These are phyloP conservation scores for Perilla frutescens DNA, from an alignment of 257 asterid genomes.

Conservation along the genomic window DNA sequence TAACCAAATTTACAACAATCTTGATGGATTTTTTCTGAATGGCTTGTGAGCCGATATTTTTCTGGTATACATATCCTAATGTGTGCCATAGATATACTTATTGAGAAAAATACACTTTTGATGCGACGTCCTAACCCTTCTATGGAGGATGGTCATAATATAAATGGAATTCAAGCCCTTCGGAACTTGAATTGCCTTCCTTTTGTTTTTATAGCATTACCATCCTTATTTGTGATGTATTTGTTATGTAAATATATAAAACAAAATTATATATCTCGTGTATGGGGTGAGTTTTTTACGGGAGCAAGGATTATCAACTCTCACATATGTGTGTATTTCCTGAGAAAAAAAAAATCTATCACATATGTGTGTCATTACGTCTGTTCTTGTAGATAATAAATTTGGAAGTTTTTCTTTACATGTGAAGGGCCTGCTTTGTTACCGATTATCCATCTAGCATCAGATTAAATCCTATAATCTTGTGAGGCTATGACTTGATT, in stretches of 20 bases:
- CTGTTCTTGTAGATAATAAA: neutral
- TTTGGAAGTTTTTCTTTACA: neutral
- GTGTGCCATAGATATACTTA: too few relatives aligned
- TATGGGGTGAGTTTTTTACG: constrained; percentile 81
- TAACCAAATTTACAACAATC: too few relatives aligned
- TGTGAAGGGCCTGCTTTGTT: neutral
- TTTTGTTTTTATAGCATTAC: too few relatives aligned
- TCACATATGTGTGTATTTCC: neutral
- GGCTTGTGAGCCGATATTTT: too few relatives aligned
- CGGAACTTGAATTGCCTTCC: too few relatives aligned
- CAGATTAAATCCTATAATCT: constrained; percentile 10
- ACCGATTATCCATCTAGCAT: neutral
- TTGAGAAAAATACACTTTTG: too few relatives aligned
- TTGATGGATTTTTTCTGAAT: too few relatives aligned
- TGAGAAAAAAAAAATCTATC: too few relatives aligned
- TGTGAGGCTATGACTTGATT: neutral
- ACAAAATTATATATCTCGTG: constrained; percentile 81
- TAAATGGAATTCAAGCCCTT: too few relatives aligned
- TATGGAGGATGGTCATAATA: too few relatives aligned
- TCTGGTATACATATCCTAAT: too few relatives aligned
- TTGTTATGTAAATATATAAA: constrained; percentile 63
- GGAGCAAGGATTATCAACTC: constrained; percentile 66
- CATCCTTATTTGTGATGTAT: neutral
- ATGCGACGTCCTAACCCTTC: too few relatives aligned
- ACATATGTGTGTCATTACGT: neutral